These are phyloP conservation scores for Golubevia pallescens DNA, from an alignment of 1,284 basidiomycete species.

Conservation along the genomic window DNA sequence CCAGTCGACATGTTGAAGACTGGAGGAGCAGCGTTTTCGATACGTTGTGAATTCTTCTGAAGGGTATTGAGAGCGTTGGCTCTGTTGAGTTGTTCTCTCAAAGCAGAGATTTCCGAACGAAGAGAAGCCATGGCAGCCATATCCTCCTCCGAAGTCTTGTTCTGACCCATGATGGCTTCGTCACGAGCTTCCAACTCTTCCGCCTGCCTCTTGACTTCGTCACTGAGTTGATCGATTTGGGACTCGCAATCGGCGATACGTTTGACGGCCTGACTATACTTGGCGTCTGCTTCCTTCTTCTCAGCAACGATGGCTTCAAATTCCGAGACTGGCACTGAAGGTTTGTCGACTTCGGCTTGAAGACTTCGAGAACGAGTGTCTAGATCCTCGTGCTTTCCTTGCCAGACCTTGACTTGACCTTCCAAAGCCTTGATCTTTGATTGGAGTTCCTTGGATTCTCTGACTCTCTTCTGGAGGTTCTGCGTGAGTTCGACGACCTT, in stretches of 20 bases:
- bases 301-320: constrained; percentile 48
- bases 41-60: constrained; percentile 57
- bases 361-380: constrained; percentile 45
- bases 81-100: constrained; percentile 59
- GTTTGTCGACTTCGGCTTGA: constrained; percentile 51
- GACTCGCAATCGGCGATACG: constrained; percentile 54
- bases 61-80: constrained; percentile 46
- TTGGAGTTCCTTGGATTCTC: constrained; percentile 60
- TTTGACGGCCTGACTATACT: constrained; percentile 42
- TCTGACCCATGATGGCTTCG: constrained; percentile 33
- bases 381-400: constrained; percentile 59
- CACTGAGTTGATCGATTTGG: constrained; percentile 37
- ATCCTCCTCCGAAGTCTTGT: constrained; percentile 51
- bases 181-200: constrained; percentile 52
- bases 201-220: constrained; percentile 44
- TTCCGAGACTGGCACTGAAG: constrained; percentile 53
- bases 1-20: constrained; percentile 56
- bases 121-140: constrained; percentile 46
- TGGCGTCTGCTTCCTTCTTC: constrained; percentile 42
- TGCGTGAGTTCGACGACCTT: constrained; percentile 64
- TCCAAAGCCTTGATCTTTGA: constrained; percentile 47
- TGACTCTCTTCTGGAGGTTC: constrained; percentile 57
- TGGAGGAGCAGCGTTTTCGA: constrained; percentile 50
- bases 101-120: constrained; percentile 46
- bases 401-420: constrained; percentile 52